Evolutionary conservation across 1,284 basidiomycete species (phyloP), one percentile per base, ranked within the genome.

Genomic region (Naganishia liquefaciens): DNA sequence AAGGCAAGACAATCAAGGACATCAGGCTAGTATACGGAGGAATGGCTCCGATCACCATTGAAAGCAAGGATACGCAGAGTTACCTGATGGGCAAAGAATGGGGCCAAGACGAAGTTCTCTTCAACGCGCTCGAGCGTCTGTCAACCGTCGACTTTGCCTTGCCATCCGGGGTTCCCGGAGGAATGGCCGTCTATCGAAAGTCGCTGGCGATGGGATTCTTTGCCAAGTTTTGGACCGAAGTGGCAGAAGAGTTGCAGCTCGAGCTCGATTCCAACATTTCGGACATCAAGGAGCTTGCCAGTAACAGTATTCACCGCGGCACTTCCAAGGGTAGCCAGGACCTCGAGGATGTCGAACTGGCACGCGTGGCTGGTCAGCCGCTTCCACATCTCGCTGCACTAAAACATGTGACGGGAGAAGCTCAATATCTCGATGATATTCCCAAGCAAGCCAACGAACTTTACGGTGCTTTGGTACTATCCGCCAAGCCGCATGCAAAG

Each of bases 381-480:
- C 62, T 74, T 1, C 74, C 75, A 17, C 76, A 78, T 62, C 66
- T 73, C 5, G 74, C 76, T 3, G 76, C 74, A 0, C 68, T 78
- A 57, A 77, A 78, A 69, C 77, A 79, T 62, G 70, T 71, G 6
- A 77, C 77, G 4, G 77, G 77, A 25, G 76, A 77, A 49, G 77
- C 77, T 0, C 65, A 74, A 13, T 79, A 76, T 66, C 68, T 75
- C 40, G 77, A 79, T 63, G 77, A 79, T 63, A 68, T 69, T 0
- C 69, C 69, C 25, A 68, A 67, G 49, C 61, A 63, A 46, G 62
- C 62, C 37, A 71, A 76, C 64, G 77, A 79, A 68, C 69, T 73
- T 33, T 71, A 74, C 58, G 75, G 72, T 25, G 74, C 70, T 0
- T 72, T 79, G 42, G 75, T 79, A 21, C 69, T 77, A 33, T 74